Percentiles rank a stretch among this genome's conserved stretches.
Conservation (phyloP, 345 rosid species). For the Pugionium cornutum region DNA sequence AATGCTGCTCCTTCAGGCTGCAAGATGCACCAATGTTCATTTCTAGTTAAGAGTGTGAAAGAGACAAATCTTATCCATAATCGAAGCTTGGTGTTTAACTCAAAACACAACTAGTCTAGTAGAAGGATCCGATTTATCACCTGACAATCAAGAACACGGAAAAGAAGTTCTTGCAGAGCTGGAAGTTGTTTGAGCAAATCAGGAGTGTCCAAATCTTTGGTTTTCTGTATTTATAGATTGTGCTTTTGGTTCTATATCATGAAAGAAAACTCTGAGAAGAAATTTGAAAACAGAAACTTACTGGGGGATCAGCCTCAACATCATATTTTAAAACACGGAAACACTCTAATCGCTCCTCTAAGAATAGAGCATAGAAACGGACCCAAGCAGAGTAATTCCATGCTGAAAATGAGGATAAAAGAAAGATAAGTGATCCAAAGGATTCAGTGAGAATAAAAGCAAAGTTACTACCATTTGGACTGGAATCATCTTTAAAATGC, state of each 20-base stretch:
- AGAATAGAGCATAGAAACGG: constrained; percentile 81
- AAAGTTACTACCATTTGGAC: constrained; percentile 70
- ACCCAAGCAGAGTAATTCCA: constrained; percentile 98
- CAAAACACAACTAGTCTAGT: not conserved
- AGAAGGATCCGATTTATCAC: constrained; percentile 42
- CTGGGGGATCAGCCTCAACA: constrained; percentile 78
- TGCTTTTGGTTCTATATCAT: not conserved
- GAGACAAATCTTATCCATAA: constrained; percentile 3
- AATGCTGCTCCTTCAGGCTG: constrained; percentile 95
- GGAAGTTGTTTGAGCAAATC: constrained; percentile 93
- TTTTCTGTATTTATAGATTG: constrained; percentile 54
- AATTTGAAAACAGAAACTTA: constrained; percentile 46
- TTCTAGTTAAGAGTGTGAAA: constrained; percentile 2
- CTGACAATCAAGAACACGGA: constrained; percentile 90
- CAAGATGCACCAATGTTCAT: constrained; percentile 38
- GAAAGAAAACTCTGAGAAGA: not conserved
- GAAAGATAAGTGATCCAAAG: constrained; percentile 20
- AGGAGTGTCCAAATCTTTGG: constrained; percentile 85
- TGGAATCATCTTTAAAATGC: constrained; percentile 96
- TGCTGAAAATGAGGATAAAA: constrained; percentile 51
- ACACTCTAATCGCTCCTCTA: constrained; percentile 96
- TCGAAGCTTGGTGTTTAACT: not conserved
- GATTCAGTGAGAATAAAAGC: not conserved
- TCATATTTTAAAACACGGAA: constrained; percentile 90
- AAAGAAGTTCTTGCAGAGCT: constrained; percentile 88